Percentiles rank a stretch among this genome's conserved stretches.
Conservation (phyloP, 1,284 basidiomycete species). For the Ustilago trichophora region DNA sequence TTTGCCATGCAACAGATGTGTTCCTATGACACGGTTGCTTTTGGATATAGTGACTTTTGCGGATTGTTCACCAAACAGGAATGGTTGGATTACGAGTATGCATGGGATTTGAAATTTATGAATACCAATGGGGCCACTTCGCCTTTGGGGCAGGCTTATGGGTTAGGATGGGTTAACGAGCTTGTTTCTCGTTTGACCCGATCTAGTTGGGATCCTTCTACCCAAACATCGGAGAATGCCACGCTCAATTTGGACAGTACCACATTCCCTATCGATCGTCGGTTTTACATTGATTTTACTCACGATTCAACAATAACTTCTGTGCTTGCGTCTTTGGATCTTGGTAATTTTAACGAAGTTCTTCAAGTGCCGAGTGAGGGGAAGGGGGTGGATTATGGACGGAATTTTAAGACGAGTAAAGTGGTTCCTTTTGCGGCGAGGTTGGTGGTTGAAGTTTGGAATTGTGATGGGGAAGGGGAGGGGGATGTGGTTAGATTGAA, state of each 20-base stretch:
- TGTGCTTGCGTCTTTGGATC: slow-evolving; percentile 52
- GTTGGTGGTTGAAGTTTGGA: slow-evolving; percentile 55
- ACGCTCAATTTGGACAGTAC: slow-evolving; percentile 52
- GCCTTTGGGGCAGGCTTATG: slow-evolving; percentile 79
- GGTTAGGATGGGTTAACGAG: slow-evolving; percentile 78
- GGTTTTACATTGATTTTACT: slow-evolving; percentile 64
- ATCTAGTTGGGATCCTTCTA: slow-evolving; percentile 30
- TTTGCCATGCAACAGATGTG: slow-evolving; percentile 63
- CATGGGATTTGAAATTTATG: slow-evolving; percentile 70
- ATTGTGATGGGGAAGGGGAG: slow-evolving; percentile 21
- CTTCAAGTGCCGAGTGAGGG: slow-evolving; percentile 20
- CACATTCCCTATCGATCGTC: slow-evolving; percentile 58
- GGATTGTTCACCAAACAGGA: slow-evolving; percentile 86
- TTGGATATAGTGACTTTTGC: slow-evolving; percentile 90
- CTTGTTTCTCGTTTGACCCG: slow-evolving; percentile 52
- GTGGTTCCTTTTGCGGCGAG: slow-evolving; percentile 62
- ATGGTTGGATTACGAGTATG: slow-evolving; percentile 87
- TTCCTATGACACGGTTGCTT: slow-evolving; percentile 76
- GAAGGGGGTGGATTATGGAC: slow-evolving; percentile 11
- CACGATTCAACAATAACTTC: slow-evolving; percentile 62
- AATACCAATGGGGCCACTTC: slow-evolving; percentile 79
- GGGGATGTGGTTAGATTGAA: slow-evolving; percentile 29
- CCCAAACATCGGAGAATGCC: slow-evolving; percentile 61
- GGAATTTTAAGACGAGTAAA: slow-evolving; percentile 48
- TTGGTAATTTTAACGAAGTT: slow-evolving; percentile 40